Evolutionary conservation across 179 eudicot genomes (phyloP).

Genomic region (Beta macrorhiza): DNA sequence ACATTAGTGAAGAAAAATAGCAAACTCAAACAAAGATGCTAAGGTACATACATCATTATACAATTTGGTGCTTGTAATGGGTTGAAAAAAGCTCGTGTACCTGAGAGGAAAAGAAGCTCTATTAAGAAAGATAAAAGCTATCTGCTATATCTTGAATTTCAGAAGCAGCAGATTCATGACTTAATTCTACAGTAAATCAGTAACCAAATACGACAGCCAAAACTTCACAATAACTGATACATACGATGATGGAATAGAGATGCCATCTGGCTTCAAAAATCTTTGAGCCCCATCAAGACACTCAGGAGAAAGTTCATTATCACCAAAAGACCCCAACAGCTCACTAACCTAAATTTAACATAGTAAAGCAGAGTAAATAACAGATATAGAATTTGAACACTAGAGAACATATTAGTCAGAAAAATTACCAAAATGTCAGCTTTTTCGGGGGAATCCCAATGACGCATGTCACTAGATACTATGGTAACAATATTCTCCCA

Average conservation of each 20-base stretch:
- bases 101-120: slow-evolving; percentile 44
- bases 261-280: slow-evolving; percentile 85
- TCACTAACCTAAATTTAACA: slow-evolving; percentile 73
- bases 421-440: slow-evolving; percentile 85
- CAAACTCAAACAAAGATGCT: neutral
- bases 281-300: slow-evolving; percentile 98
- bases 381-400: slow-evolving; percentile 21
- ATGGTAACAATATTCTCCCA: slow-evolving; percentile 87
- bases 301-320: slow-evolving; percentile 98
- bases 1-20: neutral
- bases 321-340: slow-evolving; percentile 94
- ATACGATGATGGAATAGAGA: slow-evolving; percentile 95
- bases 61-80: slow-evolving; percentile 80
- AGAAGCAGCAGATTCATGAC: neutral
- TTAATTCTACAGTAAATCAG: neutral
- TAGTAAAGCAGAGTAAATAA: slow-evolving; percentile 4
- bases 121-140: neutral
- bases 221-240: slow-evolving; percentile 22
- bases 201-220: neutral
- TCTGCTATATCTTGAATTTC: neutral
- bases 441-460: slow-evolving; percentile 97
- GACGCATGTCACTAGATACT: slow-evolving; percentile 90
- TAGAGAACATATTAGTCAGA: neutral
- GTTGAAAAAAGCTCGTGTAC: slow-evolving; percentile 94
- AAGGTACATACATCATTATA: slow-evolving; percentile 70